Evolutionary conservation across 441 rosid genomes (phyloP), one percentile per base, ranked within the genome.

Genomic region (Cnidoscolus chayamansa): DNA sequence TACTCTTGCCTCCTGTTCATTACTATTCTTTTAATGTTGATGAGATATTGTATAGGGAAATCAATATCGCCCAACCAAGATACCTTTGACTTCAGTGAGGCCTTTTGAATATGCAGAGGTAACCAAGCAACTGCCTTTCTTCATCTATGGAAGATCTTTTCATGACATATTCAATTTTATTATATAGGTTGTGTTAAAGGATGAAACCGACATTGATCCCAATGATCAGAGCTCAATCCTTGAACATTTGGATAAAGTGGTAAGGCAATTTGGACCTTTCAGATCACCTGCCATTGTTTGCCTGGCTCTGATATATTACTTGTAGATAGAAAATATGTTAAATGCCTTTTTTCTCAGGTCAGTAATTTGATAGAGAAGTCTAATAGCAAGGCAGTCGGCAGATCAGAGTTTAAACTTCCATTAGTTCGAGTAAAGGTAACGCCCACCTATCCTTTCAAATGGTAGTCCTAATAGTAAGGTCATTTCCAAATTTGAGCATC

Each of bases 41-140:
- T 25, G 25, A 75, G 45, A 75, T 70, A 2, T 60, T 65, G 17
- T 71, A 8, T 68, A 94, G 98, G 98, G 93, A 76, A 95, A 90
- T 86, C 99, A 93, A 57, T 95, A 95, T 73, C 99, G 98, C 77
- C 99, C 98, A 71, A 88, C 94, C 57, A 95, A 93, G 88, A 90
- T 93, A 83, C 98, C 98, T 81, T 79, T 95, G 88, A 89, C 87
- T 62, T 91, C 99, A 68, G 95, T 95, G 81, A 84, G 99, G 81
- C 98, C 98, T 65, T 95, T 95, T 43, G 99, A 90, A 77, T 95
- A 93, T 81, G 77, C 87, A 60, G 99, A 95, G 97, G 99, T 92
- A 83, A 65, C 69, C 10, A 47, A 50, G 9, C 51, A 1, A 65
- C 15, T 40, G 35, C 55, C 64, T 74, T 63, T 71, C 31, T 74